Evolutionary conservation across 768 basidiomycete genomes (phyloP), one percentile per base, ranked within the genome.

Genomic region (Sporobolomyces phaffii): DNA sequence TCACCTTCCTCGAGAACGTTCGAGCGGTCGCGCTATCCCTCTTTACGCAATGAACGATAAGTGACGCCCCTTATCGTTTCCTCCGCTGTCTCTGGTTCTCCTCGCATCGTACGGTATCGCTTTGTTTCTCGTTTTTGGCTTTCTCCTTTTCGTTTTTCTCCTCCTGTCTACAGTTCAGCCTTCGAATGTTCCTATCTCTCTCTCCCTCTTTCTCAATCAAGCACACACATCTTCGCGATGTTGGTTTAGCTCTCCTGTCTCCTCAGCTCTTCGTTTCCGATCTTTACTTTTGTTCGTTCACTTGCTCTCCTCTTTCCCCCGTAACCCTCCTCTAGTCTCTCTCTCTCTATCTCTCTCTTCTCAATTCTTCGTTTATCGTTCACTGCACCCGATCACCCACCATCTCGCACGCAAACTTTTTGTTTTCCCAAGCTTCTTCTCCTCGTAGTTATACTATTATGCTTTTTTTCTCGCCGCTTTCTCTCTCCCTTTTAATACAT

Each of bases 1-100:
- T 60, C 52, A 15, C 51, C 4, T 3, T 10, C n/a, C 4, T 28
- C 36, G 49, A 31, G 18, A n/a, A 44, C 5, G 0, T 56, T 6
- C 43, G 64, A 31, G 68, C 68, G 1, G 1, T 64, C 40, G 5
- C 43, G 17, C 53, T 64, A 17, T 36, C 68, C 1, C 52, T 69
- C 14, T 69, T 69, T 43, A 38, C 68, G 14, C 43, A 31, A 1
- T 68, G n/a, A n/a, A n/a, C n/a, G n/a, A n/a, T n/a, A n/a, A n/a
- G n/a, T n/a, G n/a, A n/a, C n/a, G n/a, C n/a, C n/a, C n/a, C n/a
- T n/a, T n/a, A n/a, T n/a, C n/a, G n/a, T n/a, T n/a, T n/a, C n/a
- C n/a, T n/a, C n/a, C n/a, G n/a, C n/a, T n/a, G n/a, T n/a, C n/a
- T n/a, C n/a, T n/a, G n/a, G n/a, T n/a, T n/a, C n/a, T n/a, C n/a